Evolutionary conservation across 768 basidiomycete genomes (phyloP), one percentile per base, ranked within the genome.

Genomic region (Lactarius quietus): DNA sequence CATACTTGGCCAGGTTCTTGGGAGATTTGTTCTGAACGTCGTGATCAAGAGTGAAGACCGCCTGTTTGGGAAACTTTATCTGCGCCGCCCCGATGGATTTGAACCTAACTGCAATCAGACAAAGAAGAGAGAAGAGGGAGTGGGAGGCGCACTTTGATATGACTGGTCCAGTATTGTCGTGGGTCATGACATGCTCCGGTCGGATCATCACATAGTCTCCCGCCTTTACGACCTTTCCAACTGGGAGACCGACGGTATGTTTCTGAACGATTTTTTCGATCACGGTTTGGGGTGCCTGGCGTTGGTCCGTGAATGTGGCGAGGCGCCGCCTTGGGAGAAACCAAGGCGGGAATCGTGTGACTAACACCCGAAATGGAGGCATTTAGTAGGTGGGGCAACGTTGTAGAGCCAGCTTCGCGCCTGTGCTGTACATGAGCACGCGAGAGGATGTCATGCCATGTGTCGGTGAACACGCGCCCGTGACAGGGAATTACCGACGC

Each of bases 171-270:
- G 97, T 99, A 74, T 98, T 98, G 73, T 99, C 97, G 69, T 95
- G 94, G 12, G 93, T 95, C 93, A 95, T 95, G 70, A 98, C 95
- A 84, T 98, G 94, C 74, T 98, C 89, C 28, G 97, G 97, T 48
- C 87, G 86, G 78, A 99, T 97, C 95, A 98, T 99, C 43, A 98
- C 95, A 86, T 98, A 98, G 87, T 99, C 97, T 17, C 96, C 97
- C 41, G 95, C 92, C 71, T 86, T 87, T 70, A 98, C 92, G 18
- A 81, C 79, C 74, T 89, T 92, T 52, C 89, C 90, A 59, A 82
- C 77, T 3, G 93, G 87, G 1, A 95, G 80, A 57, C 88, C 94
- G n/a, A 98, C 92, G 0, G 97, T 88, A 79, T 98, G 96, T 74
- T 89, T 92, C 76, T 98, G 95, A 0, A 99, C 95, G 68, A 99